These are phyloP conservation scores for Phytopythium litorale DNA, from an alignment of 352 stramenopile genomes.

Conservation along the genomic window DNA sequence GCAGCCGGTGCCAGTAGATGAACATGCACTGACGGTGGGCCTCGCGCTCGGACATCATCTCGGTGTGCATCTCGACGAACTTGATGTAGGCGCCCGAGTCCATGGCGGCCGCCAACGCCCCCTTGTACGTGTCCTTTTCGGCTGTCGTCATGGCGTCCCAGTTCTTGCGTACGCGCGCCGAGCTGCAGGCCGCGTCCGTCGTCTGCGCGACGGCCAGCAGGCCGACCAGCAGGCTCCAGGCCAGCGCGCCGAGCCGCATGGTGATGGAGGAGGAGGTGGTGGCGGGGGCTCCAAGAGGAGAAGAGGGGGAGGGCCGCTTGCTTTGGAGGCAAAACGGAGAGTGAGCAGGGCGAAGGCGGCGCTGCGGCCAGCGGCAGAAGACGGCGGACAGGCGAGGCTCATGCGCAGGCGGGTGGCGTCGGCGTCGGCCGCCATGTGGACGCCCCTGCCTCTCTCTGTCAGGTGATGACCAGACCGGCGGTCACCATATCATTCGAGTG, in stretches of 20 bases:
- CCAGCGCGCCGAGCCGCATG: slow-evolving; percentile 11
- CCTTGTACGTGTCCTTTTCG: slow-evolving; percentile 47
- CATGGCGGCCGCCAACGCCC: slow-evolving; percentile 41
- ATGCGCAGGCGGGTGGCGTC: not conserved
- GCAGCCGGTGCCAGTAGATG: slow-evolving; percentile 74
- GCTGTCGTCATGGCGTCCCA: slow-evolving; percentile 37
- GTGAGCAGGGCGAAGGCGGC: slow-evolving; percentile 1
- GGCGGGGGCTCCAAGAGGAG: not conserved
- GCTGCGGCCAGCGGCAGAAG: not conserved
- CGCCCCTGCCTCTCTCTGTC: not conserved
- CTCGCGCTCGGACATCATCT: slow-evolving; percentile 46
- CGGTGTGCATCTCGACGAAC: slow-evolving; percentile 61
- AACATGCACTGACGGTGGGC: slow-evolving; percentile 73
- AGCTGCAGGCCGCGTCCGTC: slow-evolving; percentile 14
- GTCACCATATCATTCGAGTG: not conserved
- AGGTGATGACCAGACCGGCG: not conserved
- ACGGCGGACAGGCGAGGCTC: too few species aligned
- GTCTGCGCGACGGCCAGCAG: slow-evolving; percentile 5
- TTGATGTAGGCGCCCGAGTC: slow-evolving; percentile 51
- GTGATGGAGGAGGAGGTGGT: not conserved
- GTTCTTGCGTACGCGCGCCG: slow-evolving; percentile 37
- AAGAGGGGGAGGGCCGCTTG: slow-evolving; percentile 1
- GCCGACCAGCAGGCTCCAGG: slow-evolving; percentile 5
- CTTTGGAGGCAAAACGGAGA: slow-evolving; percentile 12
- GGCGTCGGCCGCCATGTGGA: too few species aligned